Percentiles rank a stretch among this genome's conserved stretches.
Conservation (phyloP, 257 asterid species). For the Ophiorrhiza pumila region DNA sequence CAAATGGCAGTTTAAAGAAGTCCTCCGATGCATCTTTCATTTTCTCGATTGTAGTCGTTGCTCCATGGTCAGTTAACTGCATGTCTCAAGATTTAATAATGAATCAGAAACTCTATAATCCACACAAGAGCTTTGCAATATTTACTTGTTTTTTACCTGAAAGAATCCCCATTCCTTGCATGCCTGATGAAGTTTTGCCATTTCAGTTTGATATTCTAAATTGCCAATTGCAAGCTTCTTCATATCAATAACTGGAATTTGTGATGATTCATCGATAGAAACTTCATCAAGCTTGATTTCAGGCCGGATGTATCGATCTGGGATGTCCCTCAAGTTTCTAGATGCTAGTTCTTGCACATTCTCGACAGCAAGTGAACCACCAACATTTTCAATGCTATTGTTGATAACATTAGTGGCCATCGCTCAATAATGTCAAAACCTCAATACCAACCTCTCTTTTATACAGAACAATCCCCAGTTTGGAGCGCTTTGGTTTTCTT, state of each 20-base stretch:
- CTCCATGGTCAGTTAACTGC: constrained; percentile 31
- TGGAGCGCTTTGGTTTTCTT: too few relatives aligned
- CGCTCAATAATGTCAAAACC: too few relatives aligned
- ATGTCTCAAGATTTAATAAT: too few relatives aligned
- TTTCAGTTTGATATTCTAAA: constrained; percentile 2
- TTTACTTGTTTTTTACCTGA: constrained; percentile 16
- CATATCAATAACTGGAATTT: constrained; percentile 30
- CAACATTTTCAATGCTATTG: not conserved
- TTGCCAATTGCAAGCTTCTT: constrained; percentile 13
- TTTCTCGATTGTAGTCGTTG: constrained; percentile 18
- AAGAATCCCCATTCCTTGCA: constrained; percentile 34
- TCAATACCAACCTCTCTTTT: not conserved
- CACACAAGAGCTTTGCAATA: too few relatives aligned
- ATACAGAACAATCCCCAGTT: not conserved
- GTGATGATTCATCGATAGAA: constrained; percentile 11
- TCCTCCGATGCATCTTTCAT: constrained; percentile 22
- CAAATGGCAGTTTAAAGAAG: constrained; percentile 28
- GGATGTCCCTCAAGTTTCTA: constrained; percentile 17
- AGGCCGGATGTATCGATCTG: constrained; percentile 21
- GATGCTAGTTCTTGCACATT: constrained; percentile 29
- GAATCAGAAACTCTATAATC: too few relatives aligned
- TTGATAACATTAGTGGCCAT: not conserved
- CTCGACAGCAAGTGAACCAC: constrained; percentile 29
- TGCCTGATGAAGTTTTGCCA: constrained; percentile 27
- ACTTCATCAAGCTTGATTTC: constrained; percentile 13